Conservation (phyloP, 2,329 filamentous ascomycete species). For the Laburnicola sp. region DNA sequence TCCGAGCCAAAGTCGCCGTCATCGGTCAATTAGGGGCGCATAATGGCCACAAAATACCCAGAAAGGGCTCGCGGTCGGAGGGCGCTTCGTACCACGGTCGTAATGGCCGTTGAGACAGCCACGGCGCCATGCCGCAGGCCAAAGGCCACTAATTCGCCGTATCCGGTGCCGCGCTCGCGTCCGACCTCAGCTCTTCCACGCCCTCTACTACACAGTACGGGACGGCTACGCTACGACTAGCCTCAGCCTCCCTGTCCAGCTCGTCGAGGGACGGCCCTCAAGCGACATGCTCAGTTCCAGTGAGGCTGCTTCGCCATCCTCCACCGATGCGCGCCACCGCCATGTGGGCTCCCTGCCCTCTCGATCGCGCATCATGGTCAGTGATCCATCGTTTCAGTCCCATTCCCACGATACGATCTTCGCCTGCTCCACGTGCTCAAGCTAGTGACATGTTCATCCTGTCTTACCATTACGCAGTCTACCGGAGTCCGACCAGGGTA, state of each 20-base stretch:
- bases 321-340: neutral
- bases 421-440: neutral
- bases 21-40: conserved; percentile 4
- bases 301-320: neutral
- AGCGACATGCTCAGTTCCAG: neutral
- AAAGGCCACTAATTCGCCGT: conserved; percentile 5
- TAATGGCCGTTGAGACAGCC: conserved; percentile 5
- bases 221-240: conserved; percentile 7
- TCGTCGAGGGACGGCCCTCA: neutral
- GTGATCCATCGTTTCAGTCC: neutral
- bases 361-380: neutral
- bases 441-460: conserved; percentile 4
- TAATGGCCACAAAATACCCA: conserved; percentile 3
- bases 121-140: neutral
- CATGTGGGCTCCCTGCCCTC: neutral
- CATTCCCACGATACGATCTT: neutral
- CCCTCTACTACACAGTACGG: neutral
- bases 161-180: conserved; percentile 1
- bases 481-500: conserved; percentile 23
- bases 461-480: conserved; percentile 18
- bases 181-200: conserved; percentile 5
- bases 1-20: neutral
- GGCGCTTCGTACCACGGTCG: neutral
- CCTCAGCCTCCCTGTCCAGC: neutral
- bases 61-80: neutral